A percentile compares a stretch with the other conserved stretches of the same genome.
These are phyloP conservation scores for Ochetophila trinervis DNA, from an alignment of 306 rosid species.

Conservation along the genomic window DNA sequence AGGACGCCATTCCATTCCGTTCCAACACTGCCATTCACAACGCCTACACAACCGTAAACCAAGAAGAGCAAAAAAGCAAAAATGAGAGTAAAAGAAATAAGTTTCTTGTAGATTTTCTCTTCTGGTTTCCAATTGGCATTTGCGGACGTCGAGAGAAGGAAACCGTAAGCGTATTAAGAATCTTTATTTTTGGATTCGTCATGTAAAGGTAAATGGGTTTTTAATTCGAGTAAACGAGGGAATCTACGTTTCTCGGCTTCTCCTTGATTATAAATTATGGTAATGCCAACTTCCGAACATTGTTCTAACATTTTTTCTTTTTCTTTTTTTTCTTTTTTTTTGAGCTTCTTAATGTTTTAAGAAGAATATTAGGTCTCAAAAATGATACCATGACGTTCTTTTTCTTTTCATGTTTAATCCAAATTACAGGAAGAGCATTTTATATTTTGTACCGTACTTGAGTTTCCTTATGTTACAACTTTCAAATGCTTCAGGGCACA, in stretches of 20 bases:
- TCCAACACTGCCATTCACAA: slow-evolving; percentile 24
- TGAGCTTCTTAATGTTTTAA: too few species aligned
- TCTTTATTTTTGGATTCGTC: background rate
- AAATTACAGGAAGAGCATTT: slow-evolving; percentile 11
- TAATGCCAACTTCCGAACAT: background rate
- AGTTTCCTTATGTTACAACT: slow-evolving; percentile 12
- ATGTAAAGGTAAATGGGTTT: slow-evolving; percentile 5
- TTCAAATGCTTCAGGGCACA: slow-evolving; percentile 53
- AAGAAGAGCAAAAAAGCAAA: slow-evolving; percentile 17
- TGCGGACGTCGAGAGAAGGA: too few species aligned
- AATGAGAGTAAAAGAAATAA: background rate
- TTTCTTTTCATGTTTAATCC: too few species aligned
- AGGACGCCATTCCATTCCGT: slow-evolving; percentile 25
- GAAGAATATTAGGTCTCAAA: too few species aligned
- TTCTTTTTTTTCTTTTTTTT: background rate
- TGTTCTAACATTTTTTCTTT: slow-evolving; percentile 10
- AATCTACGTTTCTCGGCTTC: slow-evolving; percentile 18
- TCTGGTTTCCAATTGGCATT: background rate
- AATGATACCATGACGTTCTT: too few species aligned
- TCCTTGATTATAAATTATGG: slow-evolving; percentile 13
- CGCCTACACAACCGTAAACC: slow-evolving; percentile 10
- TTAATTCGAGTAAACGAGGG: background rate
- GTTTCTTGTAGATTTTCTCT: background rate
- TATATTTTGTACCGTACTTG: too few species aligned
- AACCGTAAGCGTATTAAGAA: background rate